Percentiles rank a stretch among this genome's conserved stretches.
Conservation (phyloP, 163 green algal genomes). For the Chloroidium sp. region DNA sequence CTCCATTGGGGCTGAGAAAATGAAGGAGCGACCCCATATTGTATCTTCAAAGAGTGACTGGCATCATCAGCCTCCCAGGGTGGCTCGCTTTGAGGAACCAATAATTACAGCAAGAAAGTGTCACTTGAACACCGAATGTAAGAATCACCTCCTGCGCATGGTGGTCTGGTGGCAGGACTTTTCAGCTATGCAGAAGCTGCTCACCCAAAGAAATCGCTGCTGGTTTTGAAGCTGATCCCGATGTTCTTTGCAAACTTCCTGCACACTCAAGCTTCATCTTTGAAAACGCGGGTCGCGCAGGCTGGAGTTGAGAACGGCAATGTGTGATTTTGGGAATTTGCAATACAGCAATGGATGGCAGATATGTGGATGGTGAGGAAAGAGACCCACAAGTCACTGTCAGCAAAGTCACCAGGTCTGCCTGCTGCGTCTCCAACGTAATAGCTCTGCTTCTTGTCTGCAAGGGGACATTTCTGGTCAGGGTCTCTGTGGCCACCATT, state of each 20-base stretch:
- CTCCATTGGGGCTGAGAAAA: too few relatives aligned
- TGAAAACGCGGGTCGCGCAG: neutral
- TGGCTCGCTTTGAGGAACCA: too few relatives aligned
- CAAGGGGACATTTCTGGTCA: neutral
- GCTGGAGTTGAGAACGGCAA: neutral
- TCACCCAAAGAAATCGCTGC: conserved; percentile 61
- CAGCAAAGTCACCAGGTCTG: conserved; percentile 26
- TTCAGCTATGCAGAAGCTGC: neutral
- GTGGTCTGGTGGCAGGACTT: too few relatives aligned
- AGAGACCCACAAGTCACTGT: conserved; percentile 40
- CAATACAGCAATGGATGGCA: too few relatives aligned
- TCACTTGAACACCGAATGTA: too few relatives aligned
- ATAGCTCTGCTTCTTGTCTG: conserved; percentile 43
- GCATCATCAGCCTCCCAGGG: too few relatives aligned
- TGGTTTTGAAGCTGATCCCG: conserved; percentile 52
- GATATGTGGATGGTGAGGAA: neutral
- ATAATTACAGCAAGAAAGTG: too few relatives aligned
- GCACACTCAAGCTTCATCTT: neutral
- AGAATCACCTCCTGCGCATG: too few relatives aligned
- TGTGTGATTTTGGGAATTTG: neutral
- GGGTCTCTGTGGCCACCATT: too few relatives aligned
- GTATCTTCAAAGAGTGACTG: too few relatives aligned
- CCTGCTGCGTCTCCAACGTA: conserved; percentile 65
- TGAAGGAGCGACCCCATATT: too few relatives aligned
- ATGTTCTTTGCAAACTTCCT: conserved; percentile 54